Evolutionary conservation across 2,329 filamentous ascomycete genomes (phyloP).

Genomic region (Beauveria varroae): DNA sequence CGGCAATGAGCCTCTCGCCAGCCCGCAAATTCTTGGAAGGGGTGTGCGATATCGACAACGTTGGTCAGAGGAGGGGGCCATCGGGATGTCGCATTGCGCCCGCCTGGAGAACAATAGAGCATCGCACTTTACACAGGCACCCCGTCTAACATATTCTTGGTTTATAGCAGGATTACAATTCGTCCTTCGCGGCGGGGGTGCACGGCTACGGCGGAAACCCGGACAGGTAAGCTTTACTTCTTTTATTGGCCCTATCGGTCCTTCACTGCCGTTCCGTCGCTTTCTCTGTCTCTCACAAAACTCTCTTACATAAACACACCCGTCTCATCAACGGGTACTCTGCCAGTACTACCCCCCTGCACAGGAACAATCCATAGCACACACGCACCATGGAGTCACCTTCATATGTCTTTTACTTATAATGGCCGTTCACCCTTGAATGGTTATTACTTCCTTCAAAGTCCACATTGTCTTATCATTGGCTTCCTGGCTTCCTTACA

Average conservation of each 20-base stretch:
- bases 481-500: not conserved
- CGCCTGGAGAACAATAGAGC: constrained; percentile 2
- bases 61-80: constrained; percentile 1
- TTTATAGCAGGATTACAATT: constrained; percentile 45
- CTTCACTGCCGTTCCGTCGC: constrained; percentile 3
- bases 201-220: constrained; percentile 39
- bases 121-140: not conserved
- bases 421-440: not conserved
- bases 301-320: constrained; percentile 1
- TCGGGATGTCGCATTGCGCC: constrained; percentile 5
- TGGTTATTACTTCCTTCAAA: not conserved
- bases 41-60: not conserved
- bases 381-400: not conserved
- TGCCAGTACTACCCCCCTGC: not conserved
- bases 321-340: not conserved
- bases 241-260: constrained; percentile 15
- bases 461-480: not conserved
- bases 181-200: constrained; percentile 36
- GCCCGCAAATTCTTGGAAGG: not conserved
- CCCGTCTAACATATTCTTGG: constrained; percentile 4
- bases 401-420: not conserved
- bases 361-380: not conserved
- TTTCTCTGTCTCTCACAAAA: not conserved
- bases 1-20: constrained; percentile 1
- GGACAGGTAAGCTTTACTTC: constrained; percentile 39